Base-by-base conservation (phyloP, 2,329 filamentous ascomycete species). In the Leptoxyphium fumago region DNA sequence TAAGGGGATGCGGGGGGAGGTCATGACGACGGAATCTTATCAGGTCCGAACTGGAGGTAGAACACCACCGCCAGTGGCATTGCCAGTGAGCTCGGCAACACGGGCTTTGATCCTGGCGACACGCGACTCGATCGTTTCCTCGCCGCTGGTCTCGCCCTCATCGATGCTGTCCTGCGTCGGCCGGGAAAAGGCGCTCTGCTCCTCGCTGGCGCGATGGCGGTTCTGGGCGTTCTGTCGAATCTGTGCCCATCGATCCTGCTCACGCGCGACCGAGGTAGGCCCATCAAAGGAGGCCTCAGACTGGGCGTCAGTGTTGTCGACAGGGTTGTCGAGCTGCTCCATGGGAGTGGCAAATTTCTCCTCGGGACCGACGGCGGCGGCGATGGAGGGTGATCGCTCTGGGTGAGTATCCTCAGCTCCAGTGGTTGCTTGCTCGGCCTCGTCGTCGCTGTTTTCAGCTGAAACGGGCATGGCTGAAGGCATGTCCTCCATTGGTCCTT, bases 91-190 rank as follows among this genome's bases (percentile, higher is more conserved):
- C 63, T 95, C 87, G 43, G 91, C 91, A 46, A 98, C 91, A 49
- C 91, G 82, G 47, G 91, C 91, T 68, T 95, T 96, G 74, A 98
- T 98, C 50, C 91, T 84, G 41, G 91, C 91, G 47, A 96, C 91
- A 52, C 91, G 84, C 41, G 87, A 88, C 64, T 98, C 91, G 57
- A 96, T 96, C 30, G 88, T 86, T 72, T 94, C 89, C 73, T 96
- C 89, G 45, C 84, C 87, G 58, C 84, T 94, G n/a, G 84, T 91
- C 54, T 94, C 86, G n/a, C 75, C 78, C 55, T 91, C 86, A 49
- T 89, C 85, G 46, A 80, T 78, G 17, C 75, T 54, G 48, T 66
- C 69, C 53, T 76, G 69, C 38, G 68, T 74, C 39, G 71, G 71
- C 34, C 72, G 72, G 51, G 61, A 64, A 26, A 52, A 51, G 38